phyloP scores from a whole-genome alignment of 176 grass and related monocot species.

The Cenchrus purpureus region DNA sequence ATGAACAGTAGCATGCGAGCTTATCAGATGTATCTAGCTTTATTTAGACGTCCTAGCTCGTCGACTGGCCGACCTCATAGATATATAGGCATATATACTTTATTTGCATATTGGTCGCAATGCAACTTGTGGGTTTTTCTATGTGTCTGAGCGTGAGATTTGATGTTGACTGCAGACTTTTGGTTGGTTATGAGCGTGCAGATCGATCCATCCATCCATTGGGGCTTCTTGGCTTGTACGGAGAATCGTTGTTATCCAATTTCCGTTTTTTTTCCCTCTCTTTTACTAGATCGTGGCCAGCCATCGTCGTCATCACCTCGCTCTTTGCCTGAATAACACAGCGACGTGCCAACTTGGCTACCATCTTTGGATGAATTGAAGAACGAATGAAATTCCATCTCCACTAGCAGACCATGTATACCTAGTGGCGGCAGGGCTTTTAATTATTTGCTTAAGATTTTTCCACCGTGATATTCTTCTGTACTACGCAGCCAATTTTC shows the following conservation, averaged over 20 bases:
- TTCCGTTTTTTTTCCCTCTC: not conserved
- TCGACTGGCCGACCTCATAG: not conserved
- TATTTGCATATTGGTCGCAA: not conserved
- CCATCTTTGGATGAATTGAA: not conserved
- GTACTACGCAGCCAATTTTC: too few species aligned
- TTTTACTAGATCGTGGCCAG: too few species aligned
- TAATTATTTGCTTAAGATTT: too few species aligned
- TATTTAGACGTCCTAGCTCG: not conserved
- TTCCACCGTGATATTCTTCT: too few species aligned
- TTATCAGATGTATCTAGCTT: not conserved
- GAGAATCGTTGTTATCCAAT: not conserved
- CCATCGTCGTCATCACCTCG: too few species aligned
- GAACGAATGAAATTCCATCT: not conserved
- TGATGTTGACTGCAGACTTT: slow-evolving; percentile 48
- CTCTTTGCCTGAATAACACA: not conserved
- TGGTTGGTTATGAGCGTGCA: not conserved
- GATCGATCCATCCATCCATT: slow-evolving; percentile 8
- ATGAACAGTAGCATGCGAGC: slow-evolving; percentile 58
- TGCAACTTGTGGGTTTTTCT: slow-evolving; percentile 10
- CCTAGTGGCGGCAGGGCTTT: too few species aligned
- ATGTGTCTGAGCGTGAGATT: slow-evolving; percentile 40
- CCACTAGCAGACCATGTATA: not conserved
- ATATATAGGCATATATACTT: not conserved
- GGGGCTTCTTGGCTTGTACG: slow-evolving; percentile 15
- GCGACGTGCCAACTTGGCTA: not conserved